phyloP scores from a whole-genome alignment of 768 basidiomycete species.

The Myochromella boudieri region DNA sequence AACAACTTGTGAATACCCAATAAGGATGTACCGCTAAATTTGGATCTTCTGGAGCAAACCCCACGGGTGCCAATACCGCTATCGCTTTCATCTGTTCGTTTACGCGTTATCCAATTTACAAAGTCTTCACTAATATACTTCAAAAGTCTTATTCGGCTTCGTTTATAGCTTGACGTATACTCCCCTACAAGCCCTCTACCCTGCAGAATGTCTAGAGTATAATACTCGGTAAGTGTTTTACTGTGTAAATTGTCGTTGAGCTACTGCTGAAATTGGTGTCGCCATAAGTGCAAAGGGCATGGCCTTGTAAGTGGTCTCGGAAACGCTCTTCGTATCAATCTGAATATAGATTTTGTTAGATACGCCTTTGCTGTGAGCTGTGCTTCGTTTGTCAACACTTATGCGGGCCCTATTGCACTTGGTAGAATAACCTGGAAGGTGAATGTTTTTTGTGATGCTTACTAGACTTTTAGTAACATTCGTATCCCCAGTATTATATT shows the following conservation, averaged over 20 bases:
- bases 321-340: conserved; percentile 10
- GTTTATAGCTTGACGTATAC: conserved; percentile 57
- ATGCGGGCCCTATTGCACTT: conserved; percentile 42
- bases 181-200: conserved; percentile 58
- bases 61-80: conserved; percentile 39
- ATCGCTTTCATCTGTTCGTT: conserved; percentile 46
- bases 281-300: conserved; percentile 54
- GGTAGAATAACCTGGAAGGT: conserved; percentile 35
- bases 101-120: background rate
- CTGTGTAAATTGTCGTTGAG: too few species aligned
- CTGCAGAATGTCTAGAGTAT: conserved; percentile 54
- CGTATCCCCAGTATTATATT: conserved; percentile 28
- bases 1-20: background rate
- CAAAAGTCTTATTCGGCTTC: conserved; percentile 50
- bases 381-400: conserved; percentile 50
- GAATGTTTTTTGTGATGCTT: conserved; percentile 7
- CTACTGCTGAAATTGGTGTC: background rate
- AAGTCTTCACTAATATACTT: conserved; percentile 18
- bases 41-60: conserved; percentile 33
- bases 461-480: background rate
- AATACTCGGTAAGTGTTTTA: conserved; percentile 51
- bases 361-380: conserved; percentile 43
- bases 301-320: conserved; percentile 43
- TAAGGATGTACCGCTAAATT: conserved; percentile 44
- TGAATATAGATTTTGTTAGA: conserved; percentile 17